Evolutionary conservation across 2,329 filamentous ascomycete genomes (phyloP).

Genomic region (Simplicillium sp.): DNA sequence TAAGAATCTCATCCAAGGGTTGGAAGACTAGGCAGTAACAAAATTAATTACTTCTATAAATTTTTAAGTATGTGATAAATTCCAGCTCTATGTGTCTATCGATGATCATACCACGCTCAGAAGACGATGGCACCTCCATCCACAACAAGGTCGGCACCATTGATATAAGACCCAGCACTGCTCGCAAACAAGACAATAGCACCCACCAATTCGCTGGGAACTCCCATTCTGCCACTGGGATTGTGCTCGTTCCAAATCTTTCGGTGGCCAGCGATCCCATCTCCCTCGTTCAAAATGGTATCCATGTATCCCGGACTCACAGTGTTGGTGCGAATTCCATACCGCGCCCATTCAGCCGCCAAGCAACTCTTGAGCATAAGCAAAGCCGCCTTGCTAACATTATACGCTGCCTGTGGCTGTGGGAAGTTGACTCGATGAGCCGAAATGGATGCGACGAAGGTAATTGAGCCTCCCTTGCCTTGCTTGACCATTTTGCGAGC

Average conservation of each 20-base stretch:
- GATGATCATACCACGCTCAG: background rate
- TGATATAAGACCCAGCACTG: conserved; percentile 54
- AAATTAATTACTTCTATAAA: too few relatives aligned
- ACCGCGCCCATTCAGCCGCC: conserved; percentile 61
- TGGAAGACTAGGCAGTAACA: too few relatives aligned
- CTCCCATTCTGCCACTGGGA: conserved; percentile 55
- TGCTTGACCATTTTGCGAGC: conserved; percentile 40
- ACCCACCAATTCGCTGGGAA: conserved; percentile 51
- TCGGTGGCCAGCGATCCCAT: conserved; percentile 41
- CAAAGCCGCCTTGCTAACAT: conserved; percentile 56
- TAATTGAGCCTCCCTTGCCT: conserved; percentile 42
- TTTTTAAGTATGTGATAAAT: too few relatives aligned
- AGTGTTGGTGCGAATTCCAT: conserved; percentile 62
- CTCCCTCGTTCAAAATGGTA: conserved; percentile 60
- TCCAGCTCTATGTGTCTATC: too few relatives aligned
- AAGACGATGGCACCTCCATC: conserved; percentile 37
- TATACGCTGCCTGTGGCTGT: conserved; percentile 60
- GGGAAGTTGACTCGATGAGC: conserved; percentile 58
- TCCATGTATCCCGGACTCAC: conserved; percentile 70
- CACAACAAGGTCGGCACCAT: conserved; percentile 52
- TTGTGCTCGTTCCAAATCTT: conserved; percentile 49
- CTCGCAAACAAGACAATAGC: conserved; percentile 49
- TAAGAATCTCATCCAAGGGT: conserved; percentile 11
- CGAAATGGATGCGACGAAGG: conserved; percentile 55
- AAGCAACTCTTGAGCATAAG: conserved; percentile 50